Evolutionary conservation across 2,329 filamentous ascomycete species (phyloP).

Genomic region (Colletotrichum brevisporum): DNA sequence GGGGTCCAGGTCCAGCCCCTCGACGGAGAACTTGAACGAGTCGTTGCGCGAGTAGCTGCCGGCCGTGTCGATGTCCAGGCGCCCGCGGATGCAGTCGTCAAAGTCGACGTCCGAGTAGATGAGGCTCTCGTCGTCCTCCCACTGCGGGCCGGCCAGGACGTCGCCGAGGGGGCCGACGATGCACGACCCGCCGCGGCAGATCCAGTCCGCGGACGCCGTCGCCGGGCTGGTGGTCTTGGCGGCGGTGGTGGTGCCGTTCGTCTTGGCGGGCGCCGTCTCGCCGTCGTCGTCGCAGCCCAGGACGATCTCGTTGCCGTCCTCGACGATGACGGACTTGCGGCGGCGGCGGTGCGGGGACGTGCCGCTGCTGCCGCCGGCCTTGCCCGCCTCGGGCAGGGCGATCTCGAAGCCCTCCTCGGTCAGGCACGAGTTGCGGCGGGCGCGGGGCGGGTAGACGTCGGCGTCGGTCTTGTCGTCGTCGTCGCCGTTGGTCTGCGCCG

Average conservation of each 20-base stretch:
- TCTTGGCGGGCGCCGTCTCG: conserved; percentile 27
- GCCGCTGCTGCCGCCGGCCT: conserved; percentile 26
- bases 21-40: conserved; percentile 72
- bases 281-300: conserved; percentile 51
- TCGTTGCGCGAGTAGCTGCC: conserved; percentile 85
- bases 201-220: conserved; percentile 55
- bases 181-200: conserved; percentile 83
- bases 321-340: conserved; percentile 62
- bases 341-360: conserved; percentile 44
- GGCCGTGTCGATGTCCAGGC: conserved; percentile 86
- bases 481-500: background rate
- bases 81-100: conserved; percentile 86
- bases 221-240: background rate
- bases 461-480: background rate
- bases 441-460: conserved; percentile 13
- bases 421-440: conserved; percentile 57
- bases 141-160: conserved; percentile 84
- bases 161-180: conserved; percentile 86
- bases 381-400: conserved; percentile 52
- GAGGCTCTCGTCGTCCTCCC: conserved; percentile 81
- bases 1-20: conserved; percentile 70
- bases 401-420: conserved; percentile 65
- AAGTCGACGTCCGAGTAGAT: conserved; percentile 84
- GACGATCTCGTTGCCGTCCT: conserved; percentile 70
- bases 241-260: conserved; percentile 25